Conservation (phyloP, 176 grass and related monocot genomes). For the Musa itinerans region DNA sequence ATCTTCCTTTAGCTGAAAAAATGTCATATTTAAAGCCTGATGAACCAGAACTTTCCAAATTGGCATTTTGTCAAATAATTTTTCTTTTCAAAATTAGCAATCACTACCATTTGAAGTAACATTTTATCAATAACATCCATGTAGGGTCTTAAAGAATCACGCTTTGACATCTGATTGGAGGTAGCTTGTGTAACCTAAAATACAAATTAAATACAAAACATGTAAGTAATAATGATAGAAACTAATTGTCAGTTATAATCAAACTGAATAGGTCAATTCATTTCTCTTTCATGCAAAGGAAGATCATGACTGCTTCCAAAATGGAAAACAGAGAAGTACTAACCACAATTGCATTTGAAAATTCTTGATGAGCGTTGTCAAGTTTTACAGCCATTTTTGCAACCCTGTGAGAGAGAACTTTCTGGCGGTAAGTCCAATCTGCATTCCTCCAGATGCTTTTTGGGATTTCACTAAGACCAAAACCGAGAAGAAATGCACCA, state of each 20-base stretch:
- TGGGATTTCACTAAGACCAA: slow-evolving; percentile 98
- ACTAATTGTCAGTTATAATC: background rate
- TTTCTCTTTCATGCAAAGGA: slow-evolving; percentile 3
- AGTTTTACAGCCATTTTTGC: slow-evolving; percentile 95
- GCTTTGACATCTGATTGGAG: slow-evolving; percentile 99
- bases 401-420: slow-evolving; percentile 84
- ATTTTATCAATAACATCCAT: slow-evolving; percentile 98
- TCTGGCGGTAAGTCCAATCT: slow-evolving; percentile 82
- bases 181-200: slow-evolving; percentile 92
- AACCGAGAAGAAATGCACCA: slow-evolving; percentile 98
- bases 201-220: slow-evolving; percentile 1
- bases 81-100: slow-evolving; percentile 11
- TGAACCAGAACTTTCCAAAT: background rate
- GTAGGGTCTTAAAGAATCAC: slow-evolving; percentile 83
- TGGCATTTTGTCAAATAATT: background rate
- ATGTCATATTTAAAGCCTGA: background rate
- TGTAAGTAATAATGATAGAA: slow-evolving; percentile 1
- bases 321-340: slow-evolving; percentile 23
- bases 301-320: background rate
- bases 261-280: background rate
- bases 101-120: slow-evolving; percentile 81
- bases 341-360: slow-evolving; percentile 98
- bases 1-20: slow-evolving; percentile 66
- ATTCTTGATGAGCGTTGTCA: slow-evolving; percentile 95
- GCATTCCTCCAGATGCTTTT: slow-evolving; percentile 94